Percentiles rank a stretch among this genome's conserved stretches.
These are phyloP conservation scores for Nannochloropsis gaditana DNA, from an alignment of 108 stramenopile genomes.

Conservation along the genomic window DNA sequence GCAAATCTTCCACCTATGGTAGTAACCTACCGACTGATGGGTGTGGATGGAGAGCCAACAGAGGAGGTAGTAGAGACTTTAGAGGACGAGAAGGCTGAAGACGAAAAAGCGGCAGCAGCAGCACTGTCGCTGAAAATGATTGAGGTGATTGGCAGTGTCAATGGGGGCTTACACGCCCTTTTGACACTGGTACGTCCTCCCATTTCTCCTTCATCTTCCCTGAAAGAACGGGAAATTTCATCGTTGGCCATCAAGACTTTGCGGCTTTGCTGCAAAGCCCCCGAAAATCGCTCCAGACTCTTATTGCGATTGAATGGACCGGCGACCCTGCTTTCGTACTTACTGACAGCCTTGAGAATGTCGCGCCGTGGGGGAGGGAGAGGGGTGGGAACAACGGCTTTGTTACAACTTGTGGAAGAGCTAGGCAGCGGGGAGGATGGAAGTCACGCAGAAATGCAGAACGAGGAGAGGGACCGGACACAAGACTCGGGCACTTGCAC, in stretches of 20 bases:
- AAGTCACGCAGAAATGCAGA: not conserved
- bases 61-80: slow-evolving; percentile 41
- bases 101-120: not conserved
- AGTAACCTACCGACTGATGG: slow-evolving; percentile 45
- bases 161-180: not conserved
- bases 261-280: not conserved
- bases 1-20: slow-evolving; percentile 36
- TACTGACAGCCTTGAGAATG: not conserved
- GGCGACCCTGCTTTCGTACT: not conserved
- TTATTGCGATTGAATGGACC: not conserved
- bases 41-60: slow-evolving; percentile 47
- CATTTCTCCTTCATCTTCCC: not conserved
- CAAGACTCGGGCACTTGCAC: not conserved
- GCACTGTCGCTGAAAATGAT: not conserved
- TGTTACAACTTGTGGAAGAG: not conserved
- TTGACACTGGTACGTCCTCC: not conserved
- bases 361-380: not conserved
- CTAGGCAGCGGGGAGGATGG: not conserved
- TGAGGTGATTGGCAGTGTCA: not conserved
- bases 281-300: not conserved
- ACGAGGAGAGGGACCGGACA: not conserved
- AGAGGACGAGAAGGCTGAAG: slow-evolving; percentile 11
- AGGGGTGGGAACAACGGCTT: not conserved
- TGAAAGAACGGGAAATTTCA: not conserved
- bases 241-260: not conserved